Evolutionary conservation across 169 alveolate genomes (phyloP).

Genomic region (Cryptosporidium canis): DNA sequence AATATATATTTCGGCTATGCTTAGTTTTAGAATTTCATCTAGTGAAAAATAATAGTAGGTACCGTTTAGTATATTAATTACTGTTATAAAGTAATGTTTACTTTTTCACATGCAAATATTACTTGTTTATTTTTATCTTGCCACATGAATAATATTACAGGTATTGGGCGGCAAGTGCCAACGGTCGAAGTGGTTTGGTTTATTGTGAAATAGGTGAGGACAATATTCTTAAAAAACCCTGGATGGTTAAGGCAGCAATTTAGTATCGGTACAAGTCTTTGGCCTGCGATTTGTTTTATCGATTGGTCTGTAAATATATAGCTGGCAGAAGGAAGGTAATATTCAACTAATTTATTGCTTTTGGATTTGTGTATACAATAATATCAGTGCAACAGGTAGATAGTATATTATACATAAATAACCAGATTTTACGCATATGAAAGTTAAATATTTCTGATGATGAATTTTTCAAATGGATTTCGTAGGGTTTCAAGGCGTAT

Average conservation of each 20-base stretch:
- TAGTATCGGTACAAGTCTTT: not conserved
- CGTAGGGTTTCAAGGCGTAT: conserved; percentile 6
- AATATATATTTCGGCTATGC: no score
- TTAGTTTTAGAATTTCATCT: no score
- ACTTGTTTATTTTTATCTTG: not conserved
- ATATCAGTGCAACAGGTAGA: not conserved
- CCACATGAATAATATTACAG: not conserved
- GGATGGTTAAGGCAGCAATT: not conserved
- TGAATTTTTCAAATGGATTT: not conserved
- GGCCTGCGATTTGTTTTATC: no score
- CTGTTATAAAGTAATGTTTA: no score
- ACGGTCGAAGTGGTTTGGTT: not conserved
- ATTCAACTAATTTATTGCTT: no score
- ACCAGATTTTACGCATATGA: not conserved
- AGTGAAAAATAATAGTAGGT: no score
- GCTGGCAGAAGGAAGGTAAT: no score
- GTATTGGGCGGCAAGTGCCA: not conserved
- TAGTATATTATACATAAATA: not conserved
- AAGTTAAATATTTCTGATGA: not conserved
- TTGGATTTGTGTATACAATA: not conserved
- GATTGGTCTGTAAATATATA: no score
- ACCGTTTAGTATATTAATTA: no score
- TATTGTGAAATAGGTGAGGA: not conserved
- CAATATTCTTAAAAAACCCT: not conserved
- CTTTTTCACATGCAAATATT: not conserved